phyloP scores from a whole-genome alignment of 2,329 filamentous ascomycete species.

The Neopestalotiopsis clavispora region DNA sequence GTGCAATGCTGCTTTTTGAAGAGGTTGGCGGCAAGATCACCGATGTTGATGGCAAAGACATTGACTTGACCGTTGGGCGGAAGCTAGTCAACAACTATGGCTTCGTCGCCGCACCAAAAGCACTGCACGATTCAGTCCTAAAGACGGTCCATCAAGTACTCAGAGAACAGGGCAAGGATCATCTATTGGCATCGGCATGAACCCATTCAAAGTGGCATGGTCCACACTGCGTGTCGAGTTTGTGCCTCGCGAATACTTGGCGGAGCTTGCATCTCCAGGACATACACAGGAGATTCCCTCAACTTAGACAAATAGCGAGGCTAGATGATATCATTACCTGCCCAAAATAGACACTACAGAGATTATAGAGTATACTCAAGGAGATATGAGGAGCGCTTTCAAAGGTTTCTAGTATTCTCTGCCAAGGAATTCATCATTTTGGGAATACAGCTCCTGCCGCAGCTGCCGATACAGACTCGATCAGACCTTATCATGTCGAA shows the following conservation, averaged over 20 bases:
- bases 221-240: background rate
- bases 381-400: background rate
- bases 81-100: slow-evolving; percentile 57
- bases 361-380: background rate
- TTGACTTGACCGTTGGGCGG: slow-evolving; percentile 55
- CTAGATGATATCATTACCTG: background rate
- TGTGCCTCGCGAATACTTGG: background rate
- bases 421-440: background rate
- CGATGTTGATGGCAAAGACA: slow-evolving; percentile 55
- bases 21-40: slow-evolving; percentile 61
- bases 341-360: background rate
- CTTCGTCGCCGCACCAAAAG: slow-evolving; percentile 57
- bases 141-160: slow-evolving; percentile 39
- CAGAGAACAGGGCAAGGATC: slow-evolving; percentile 36
- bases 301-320: background rate
- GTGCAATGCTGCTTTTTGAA: slow-evolving; percentile 63
- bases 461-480: background rate
- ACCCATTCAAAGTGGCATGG: background rate
- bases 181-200: slow-evolving; percentile 32
- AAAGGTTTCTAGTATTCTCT: background rate
- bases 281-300: background rate
- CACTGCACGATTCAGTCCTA: slow-evolving; percentile 50
- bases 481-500: background rate
- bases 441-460: background rate
- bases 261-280: background rate